Base-by-base conservation (phyloP, 108 stramenopile species). In the Epipyxis sp. region DNA sequence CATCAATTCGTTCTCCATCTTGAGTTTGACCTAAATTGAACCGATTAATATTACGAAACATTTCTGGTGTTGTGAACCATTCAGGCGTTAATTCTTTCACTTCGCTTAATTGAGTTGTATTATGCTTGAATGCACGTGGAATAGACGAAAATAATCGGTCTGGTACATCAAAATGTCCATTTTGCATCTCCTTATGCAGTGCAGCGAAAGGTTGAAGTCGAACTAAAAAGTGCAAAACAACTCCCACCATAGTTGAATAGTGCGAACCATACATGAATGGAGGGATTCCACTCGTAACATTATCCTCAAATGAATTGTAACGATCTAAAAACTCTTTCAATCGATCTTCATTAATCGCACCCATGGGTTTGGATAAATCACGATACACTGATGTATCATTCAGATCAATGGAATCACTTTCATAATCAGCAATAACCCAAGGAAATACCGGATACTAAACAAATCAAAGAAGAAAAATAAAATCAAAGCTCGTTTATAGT, bases 401-500 rank as follows among this genome's bases (percentile, higher is more conserved):
- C 41, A 99, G 87, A 83, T 99, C 92, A 0, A 97, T 86, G 78
- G 91, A 91, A 59, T 89, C 82, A 0, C 91, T 91, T 1, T 81
- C 81, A 87, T 95, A 99, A 78, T 98, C 94, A 16, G 92, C 86
- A 0, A 99, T 81, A 29, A 98, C 95, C 98, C 98, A 99, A 0
- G 98, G 98, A 62, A 99, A 90, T 40, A 99, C 94, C 13, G 98
- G 98, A 77, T 99, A 99, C 82, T 99, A 92, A n/a, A 95, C 90
- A 67, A 40, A 20, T 16, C 6, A 40, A 40, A 78, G 97, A 96
- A 83, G 96, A 95, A 80, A 91, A 96, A 59, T 91, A 35, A 74
- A 74, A 13, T 6, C 6, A 16, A 74, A 42, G 2, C 35, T 35
- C 20, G 45, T 30, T 44, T n/a, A 74, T 44, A 13, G 46, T 13